Percentiles rank a stretch among this genome's conserved stretches.
Evolutionary conservation across 441 rosid genomes (phyloP).

Genomic region (Bocquillonia castaneifolia): DNA sequence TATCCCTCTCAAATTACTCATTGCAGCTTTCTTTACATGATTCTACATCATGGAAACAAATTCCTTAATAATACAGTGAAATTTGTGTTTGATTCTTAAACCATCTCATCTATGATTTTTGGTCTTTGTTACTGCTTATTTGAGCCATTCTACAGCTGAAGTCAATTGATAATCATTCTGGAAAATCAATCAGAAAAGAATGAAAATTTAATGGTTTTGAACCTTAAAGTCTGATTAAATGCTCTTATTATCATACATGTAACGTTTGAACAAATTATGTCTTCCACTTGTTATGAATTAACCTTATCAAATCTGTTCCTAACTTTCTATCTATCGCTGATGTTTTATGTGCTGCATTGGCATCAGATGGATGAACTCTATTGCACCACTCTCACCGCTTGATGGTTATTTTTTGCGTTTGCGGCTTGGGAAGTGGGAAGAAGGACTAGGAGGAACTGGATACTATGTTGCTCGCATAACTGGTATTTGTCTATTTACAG

Average conservation of each 20-base stretch:
- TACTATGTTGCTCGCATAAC: conserved; percentile 68
- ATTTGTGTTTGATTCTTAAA: neutral
- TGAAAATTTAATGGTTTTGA: neutral
- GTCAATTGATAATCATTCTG: too few species aligned
- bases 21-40: neutral
- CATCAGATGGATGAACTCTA: conserved; percentile 59
- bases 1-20: neutral
- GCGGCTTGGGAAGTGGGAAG: conserved; percentile 78
- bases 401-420: conserved; percentile 76
- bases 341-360: conserved; percentile 7
- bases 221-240: neutral
- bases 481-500: conserved; percentile 37
- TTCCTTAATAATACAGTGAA: neutral
- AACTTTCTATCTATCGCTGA: neutral
- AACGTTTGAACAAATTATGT: neutral
- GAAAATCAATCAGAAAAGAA: too few species aligned
- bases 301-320: neutral
- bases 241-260: neutral
- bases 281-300: neutral
- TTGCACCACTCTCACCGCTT: conserved; percentile 43
- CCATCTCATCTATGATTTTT: neutral
- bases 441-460: conserved; percentile 67
- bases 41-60: neutral
- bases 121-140: neutral
- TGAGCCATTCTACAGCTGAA: neutral